Evolutionary conservation across 306 rosid genomes (phyloP).

Genomic region (Inga leiocalycina): DNA sequence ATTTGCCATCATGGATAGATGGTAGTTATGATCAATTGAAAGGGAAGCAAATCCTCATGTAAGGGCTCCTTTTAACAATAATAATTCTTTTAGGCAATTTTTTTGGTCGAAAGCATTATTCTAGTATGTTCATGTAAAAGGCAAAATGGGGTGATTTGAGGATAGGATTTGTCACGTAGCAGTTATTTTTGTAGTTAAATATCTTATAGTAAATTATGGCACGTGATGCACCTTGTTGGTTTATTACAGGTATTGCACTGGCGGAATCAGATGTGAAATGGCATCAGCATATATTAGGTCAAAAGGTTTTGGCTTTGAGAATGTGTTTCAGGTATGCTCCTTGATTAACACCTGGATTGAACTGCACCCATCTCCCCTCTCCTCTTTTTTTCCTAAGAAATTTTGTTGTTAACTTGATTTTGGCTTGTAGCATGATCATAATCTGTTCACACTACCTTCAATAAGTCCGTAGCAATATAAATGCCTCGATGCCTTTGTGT

Average conservation of each 20-base stretch:
- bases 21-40: slow-evolving; percentile 60
- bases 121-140: not conserved
- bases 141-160: slow-evolving; percentile 1
- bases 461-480: slow-evolving; percentile 7
- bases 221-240: slow-evolving; percentile 33
- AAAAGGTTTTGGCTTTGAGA: slow-evolving; percentile 88
- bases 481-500: not conserved
- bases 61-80: slow-evolving; percentile 31
- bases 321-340: slow-evolving; percentile 81
- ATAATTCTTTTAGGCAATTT: not conserved
- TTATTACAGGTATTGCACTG: slow-evolving; percentile 86
- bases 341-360: slow-evolving; percentile 25
- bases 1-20: slow-evolving; percentile 89
- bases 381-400: not conserved
- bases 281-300: slow-evolving; percentile 94
- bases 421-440: slow-evolving; percentile 1
- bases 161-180: not conserved
- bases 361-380: not conserved
- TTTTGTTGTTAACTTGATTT: not conserved
- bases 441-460: slow-evolving; percentile 1
- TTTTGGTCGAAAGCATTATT: not conserved
- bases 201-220: not conserved
- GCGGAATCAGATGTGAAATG: slow-evolving; percentile 97
- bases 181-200: not conserved
- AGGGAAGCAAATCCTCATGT: slow-evolving; percentile 86